Evolutionary conservation across 768 basidiomycete genomes (phyloP).

Genomic region (Gymnopilus junonius): DNA sequence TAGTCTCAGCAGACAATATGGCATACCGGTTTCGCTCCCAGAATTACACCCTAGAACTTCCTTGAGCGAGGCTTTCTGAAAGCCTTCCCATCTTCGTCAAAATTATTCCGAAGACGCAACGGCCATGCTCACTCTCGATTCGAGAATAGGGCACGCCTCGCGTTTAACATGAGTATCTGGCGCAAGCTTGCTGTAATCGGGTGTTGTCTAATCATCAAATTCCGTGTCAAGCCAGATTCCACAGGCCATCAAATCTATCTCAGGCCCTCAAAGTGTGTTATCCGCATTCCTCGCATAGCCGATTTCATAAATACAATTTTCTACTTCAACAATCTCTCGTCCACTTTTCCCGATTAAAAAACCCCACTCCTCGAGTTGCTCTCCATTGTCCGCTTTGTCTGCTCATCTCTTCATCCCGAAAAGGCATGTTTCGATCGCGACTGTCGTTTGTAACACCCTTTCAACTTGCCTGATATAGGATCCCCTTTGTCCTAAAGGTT

Average conservation of each 20-base stretch:
- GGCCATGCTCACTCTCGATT: slow-evolving; percentile 17
- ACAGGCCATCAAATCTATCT: slow-evolving; percentile 33
- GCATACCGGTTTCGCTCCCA: slow-evolving; percentile 4
- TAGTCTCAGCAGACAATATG: slow-evolving; percentile 4
- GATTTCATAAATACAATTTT: slow-evolving; percentile 27
- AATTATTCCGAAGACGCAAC: slow-evolving; percentile 26
- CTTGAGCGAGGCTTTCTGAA: slow-evolving; percentile 12
- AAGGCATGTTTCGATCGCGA: slow-evolving; percentile 48
- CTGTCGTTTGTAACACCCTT: slow-evolving; percentile 40
- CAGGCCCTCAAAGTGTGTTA: slow-evolving; percentile 30
- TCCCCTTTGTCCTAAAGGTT: slow-evolving; percentile 48
- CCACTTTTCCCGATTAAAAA: slow-evolving; percentile 17
- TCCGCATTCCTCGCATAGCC: slow-evolving; percentile 33
- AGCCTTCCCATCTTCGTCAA: slow-evolving; percentile 21
- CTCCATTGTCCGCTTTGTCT: slow-evolving; percentile 32
- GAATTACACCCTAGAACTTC: slow-evolving; percentile 10
- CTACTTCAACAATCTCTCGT: slow-evolving; percentile 12
- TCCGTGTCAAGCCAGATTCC: slow-evolving; percentile 28
- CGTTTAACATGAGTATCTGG: slow-evolving; percentile 30
- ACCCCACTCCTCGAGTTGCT: slow-evolving; percentile 15
- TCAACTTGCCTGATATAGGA: slow-evolving; percentile 56
- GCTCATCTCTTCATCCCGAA: slow-evolving; percentile 38
- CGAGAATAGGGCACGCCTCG: slow-evolving; percentile 26
- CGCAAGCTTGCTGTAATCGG: slow-evolving; percentile 25
- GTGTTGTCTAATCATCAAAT: slow-evolving; percentile 32